Conservation (phyloP, 306 rosid species). For the Senna tora region DNA sequence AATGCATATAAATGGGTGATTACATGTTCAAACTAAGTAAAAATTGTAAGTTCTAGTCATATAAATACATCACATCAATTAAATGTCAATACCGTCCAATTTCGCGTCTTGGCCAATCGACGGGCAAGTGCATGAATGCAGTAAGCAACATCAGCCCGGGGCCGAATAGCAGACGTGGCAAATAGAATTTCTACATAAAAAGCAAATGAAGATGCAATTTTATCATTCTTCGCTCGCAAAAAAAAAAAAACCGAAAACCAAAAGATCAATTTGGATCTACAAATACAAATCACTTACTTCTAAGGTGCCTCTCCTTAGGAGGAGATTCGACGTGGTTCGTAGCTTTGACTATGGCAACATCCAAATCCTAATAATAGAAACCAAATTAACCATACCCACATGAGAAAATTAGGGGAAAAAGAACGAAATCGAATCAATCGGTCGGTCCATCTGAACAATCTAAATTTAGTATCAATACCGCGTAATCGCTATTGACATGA, state of each 20-base stretch:
- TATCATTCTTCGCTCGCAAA: conserved; percentile 5
- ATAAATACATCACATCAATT: conserved; percentile 16
- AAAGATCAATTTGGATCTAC: conserved; percentile 49
- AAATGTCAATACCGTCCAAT: conserved; percentile 84
- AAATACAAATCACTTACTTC: conserved; percentile 60
- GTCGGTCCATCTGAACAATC: conserved; percentile 24
- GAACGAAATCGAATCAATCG: neutral
- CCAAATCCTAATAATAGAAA: conserved; percentile 87
- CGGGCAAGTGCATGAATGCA: conserved; percentile 94
- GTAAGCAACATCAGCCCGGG: conserved; percentile 98
- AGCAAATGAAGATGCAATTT: neutral
- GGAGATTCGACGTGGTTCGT: conserved; percentile 98
- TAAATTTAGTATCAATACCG: conserved; percentile 46
- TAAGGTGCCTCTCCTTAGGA: conserved; percentile 94
- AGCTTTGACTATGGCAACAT: conserved; percentile 97
- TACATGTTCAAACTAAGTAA: conserved; percentile 11
- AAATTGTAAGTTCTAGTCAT: neutral
- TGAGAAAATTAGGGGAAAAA: conserved; percentile 1
- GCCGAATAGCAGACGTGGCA: conserved; percentile 89
- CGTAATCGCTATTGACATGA: conserved; percentile 99
- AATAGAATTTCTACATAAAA: conserved; percentile 44
- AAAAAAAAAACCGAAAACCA: conserved; percentile 25
- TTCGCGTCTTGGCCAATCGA: conserved; percentile 82
- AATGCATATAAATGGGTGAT: conserved; percentile 20
- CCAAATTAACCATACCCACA: conserved; percentile 35